A percentile compares a stretch with the other conserved stretches of the same genome.
phyloP scores from a whole-genome alignment of 2,329 filamentous ascomycete genomes.

The Ambrosiella beaveri region DNA sequence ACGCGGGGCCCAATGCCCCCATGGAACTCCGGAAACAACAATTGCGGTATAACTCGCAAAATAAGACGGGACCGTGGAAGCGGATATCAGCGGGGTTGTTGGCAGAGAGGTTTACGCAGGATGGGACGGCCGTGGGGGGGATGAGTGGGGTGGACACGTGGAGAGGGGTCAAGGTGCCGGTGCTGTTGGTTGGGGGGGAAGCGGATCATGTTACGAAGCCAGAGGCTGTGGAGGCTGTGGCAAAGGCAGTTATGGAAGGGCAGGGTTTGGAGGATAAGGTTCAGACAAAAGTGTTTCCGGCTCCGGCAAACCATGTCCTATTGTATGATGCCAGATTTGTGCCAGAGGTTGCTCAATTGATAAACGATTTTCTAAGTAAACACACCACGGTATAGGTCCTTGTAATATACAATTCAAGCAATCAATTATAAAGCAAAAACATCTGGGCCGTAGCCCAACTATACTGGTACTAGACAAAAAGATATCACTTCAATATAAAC shows the following conservation, averaged over 20 bases:
- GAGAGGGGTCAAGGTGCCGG: conserved; percentile 52
- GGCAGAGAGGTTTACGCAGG: conserved; percentile 32
- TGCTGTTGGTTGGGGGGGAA: conserved; percentile 65
- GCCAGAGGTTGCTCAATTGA: conserved; percentile 56
- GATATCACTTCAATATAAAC: neutral
- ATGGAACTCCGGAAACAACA: conserved; percentile 50
- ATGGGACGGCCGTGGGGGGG: conserved; percentile 39
- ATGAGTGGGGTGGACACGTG: conserved; percentile 55
- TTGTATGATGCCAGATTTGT: conserved; percentile 65
- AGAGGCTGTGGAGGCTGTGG: conserved; percentile 52
- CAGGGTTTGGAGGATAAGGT: conserved; percentile 32
- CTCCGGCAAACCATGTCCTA: conserved; percentile 67
- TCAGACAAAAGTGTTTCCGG: conserved; percentile 52
- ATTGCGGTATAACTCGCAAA: conserved; percentile 64
- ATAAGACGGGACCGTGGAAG: conserved; percentile 63
- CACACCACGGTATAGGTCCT: neutral
- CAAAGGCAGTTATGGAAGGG: conserved; percentile 14
- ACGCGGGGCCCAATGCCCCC: conserved; percentile 52
- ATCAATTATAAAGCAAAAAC: neutral
- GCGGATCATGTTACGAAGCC: conserved; percentile 61
- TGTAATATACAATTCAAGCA: neutral
- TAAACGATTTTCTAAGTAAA: neutral
- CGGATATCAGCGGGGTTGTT: conserved; percentile 62
- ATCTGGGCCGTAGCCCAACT: neutral
- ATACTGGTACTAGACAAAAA: neutral